Conservation (phyloP, 208 protist genomes). For the Wallacemonas collosoma region DNA sequence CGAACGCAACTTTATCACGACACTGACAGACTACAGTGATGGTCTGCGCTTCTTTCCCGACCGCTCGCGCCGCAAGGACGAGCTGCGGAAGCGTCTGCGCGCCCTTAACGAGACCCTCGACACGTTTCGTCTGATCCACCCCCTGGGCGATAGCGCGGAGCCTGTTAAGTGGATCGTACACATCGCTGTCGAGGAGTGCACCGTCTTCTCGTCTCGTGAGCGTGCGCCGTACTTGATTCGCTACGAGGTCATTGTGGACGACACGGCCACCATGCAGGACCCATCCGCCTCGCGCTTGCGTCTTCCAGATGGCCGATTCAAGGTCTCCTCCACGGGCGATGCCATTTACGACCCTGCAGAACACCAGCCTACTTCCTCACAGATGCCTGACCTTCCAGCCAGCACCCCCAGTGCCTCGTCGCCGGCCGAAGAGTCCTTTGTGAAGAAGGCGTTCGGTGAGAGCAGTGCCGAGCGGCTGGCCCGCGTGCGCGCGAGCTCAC, state of each 20-base stretch:
- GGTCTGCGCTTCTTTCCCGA: conserved; percentile 65
- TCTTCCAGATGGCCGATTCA: conserved; percentile 62
- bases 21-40: conserved; percentile 76
- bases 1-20: conserved; percentile 70
- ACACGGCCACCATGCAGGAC: conserved; percentile 79
- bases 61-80: conserved; percentile 67
- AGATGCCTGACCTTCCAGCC: background rate
- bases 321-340: conserved; percentile 44
- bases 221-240: conserved; percentile 82
- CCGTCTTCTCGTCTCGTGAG: conserved; percentile 88
- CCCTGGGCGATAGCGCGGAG: conserved; percentile 60
- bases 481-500: conserved; percentile 59
- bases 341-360: conserved; percentile 40
- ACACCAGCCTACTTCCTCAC: background rate
- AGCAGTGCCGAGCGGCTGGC: conserved; percentile 42
- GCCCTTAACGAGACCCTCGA: conserved; percentile 68
- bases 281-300: conserved; percentile 67
- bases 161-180: conserved; percentile 83
- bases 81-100: conserved; percentile 59
- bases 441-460: conserved; percentile 73
- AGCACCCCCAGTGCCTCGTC: background rate
- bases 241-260: conserved; percentile 89
- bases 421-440: conserved; percentile 8
- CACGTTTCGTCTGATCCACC: conserved; percentile 68
- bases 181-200: conserved; percentile 88